Evolutionary conservation across 805 yeast species (phyloP).

Genomic region (Kodamaea jinghongensis): DNA sequence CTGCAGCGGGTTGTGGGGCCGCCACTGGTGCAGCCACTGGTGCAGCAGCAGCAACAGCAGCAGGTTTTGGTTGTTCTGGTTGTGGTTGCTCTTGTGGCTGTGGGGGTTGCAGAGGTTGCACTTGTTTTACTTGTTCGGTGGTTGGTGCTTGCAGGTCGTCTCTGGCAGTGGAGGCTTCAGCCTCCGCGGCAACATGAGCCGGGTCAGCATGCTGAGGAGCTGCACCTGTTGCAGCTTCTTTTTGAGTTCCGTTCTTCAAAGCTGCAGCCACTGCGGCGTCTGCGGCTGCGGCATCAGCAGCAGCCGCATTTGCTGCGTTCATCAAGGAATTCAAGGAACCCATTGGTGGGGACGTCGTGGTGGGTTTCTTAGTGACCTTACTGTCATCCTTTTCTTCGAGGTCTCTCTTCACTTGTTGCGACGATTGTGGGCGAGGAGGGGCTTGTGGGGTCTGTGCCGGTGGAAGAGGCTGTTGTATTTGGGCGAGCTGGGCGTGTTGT

Average conservation of each 20-base stretch:
- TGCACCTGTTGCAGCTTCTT: conserved; percentile 1
- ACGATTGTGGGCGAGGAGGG: background rate
- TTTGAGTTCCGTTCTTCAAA: conserved; percentile 6
- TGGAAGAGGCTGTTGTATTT: background rate
- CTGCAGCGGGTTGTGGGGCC: conserved; percentile 1
- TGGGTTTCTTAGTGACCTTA: conserved; percentile 25
- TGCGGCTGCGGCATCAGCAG: conserved; percentile 14
- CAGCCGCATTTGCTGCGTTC: conserved; percentile 26
- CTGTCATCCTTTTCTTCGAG: conserved; percentile 39
- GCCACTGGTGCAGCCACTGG: conserved; percentile 9
- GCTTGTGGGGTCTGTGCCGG: conserved; percentile 4
- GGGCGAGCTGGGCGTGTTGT: conserved; percentile 6
- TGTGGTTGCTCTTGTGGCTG: conserved; percentile 7
- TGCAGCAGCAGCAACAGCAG: conserved; percentile 6
- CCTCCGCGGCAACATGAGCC: too few species aligned
- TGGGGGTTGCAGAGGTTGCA: conserved; percentile 7
- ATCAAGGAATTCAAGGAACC: conserved; percentile 25
- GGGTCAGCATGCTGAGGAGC: too few species aligned
- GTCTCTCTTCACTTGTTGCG: conserved; percentile 27
- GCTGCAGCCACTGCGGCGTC: background rate
- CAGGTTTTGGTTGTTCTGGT: conserved; percentile 5
- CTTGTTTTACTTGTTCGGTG: conserved; percentile 4
- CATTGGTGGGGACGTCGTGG: conserved; percentile 11
- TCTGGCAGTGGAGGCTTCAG: too few species aligned
- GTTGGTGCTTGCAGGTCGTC: too few species aligned